phyloP scores from a whole-genome alignment of 441 rosid genomes.

The Dalechampia spathulata region DNA sequence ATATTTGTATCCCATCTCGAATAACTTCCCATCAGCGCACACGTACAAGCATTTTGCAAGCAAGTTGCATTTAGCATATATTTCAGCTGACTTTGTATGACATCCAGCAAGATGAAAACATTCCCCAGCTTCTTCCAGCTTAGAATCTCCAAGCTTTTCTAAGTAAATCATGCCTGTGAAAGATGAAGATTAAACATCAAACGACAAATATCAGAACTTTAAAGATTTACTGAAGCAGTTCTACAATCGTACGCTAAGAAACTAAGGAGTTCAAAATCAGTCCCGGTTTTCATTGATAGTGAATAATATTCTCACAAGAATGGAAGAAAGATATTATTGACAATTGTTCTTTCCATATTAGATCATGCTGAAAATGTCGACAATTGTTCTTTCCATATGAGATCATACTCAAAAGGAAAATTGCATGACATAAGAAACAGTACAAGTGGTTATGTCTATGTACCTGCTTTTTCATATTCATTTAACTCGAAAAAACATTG shows the following conservation, averaged over 20 bases:
- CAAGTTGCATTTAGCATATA: slow-evolving; percentile 25
- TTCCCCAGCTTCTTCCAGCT: slow-evolving; percentile 33
- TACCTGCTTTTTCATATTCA: slow-evolving; percentile 45
- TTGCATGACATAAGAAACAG: too few species aligned
- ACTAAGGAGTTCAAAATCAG: too few species aligned
- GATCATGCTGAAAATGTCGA: too few species aligned
- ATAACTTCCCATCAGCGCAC: slow-evolving; percentile 31
- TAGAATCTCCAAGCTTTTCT: slow-evolving; percentile 29
- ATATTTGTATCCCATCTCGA: slow-evolving; percentile 30
- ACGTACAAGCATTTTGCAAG: slow-evolving; percentile 29
- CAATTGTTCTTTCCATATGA: too few species aligned
- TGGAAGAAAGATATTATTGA: too few species aligned
- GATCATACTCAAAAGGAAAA: too few species aligned
- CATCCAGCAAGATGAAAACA: slow-evolving; percentile 33
- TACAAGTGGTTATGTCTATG: not conserved
- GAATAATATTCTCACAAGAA: too few species aligned
- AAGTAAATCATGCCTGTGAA: slow-evolving; percentile 34
- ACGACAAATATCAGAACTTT: not conserved
- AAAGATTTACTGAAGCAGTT: not conserved
- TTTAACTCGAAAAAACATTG: slow-evolving; percentile 31
- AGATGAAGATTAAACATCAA: not conserved
- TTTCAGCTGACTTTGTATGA: slow-evolving; percentile 33
- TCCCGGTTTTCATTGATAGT: too few species aligned
- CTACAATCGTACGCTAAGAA: too few species aligned
- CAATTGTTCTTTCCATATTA: too few species aligned